Conservation (phyloP, 2,329 filamentous ascomycete genomes). For the Aspergillus pseudoterreus region DNA sequence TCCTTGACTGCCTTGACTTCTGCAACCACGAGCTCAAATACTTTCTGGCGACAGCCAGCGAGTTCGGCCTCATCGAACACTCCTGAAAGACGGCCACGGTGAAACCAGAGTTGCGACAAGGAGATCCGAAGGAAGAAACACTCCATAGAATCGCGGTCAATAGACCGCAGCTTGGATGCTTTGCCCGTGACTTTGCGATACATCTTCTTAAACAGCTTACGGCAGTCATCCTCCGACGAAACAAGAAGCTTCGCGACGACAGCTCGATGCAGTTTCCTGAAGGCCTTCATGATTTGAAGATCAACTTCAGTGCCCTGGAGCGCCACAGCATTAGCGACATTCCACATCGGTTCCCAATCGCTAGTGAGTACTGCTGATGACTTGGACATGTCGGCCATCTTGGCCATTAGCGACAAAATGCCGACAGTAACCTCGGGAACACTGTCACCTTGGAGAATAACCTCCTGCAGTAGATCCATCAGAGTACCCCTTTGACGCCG, state of each 20-base stretch:
- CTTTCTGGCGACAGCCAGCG: slow-evolving; percentile 27
- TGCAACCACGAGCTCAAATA: slow-evolving; percentile 31
- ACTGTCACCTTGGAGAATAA: slow-evolving; percentile 27
- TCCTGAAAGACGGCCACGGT: slow-evolving; percentile 27
- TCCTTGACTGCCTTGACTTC: slow-evolving; percentile 35
- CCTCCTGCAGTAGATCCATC: slow-evolving; percentile 32
- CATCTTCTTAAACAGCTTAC: slow-evolving; percentile 32
- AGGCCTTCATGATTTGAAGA: slow-evolving; percentile 34
- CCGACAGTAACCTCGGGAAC: slow-evolving; percentile 26
- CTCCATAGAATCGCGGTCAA: slow-evolving; percentile 33
- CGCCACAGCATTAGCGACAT: slow-evolving; percentile 31
- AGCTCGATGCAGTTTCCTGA: slow-evolving; percentile 33
- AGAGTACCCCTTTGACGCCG: slow-evolving; percentile 34
- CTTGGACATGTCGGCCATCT: slow-evolving; percentile 37
- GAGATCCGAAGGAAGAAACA: slow-evolving; percentile 35
- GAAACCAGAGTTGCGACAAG: slow-evolving; percentile 31
- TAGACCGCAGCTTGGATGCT: slow-evolving; percentile 26
- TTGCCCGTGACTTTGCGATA: slow-evolving; percentile 29
- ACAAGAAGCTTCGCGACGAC: slow-evolving; percentile 34
- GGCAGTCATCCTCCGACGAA: slow-evolving; percentile 32
- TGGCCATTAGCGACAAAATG: slow-evolving; percentile 38
- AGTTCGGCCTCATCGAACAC: slow-evolving; percentile 29
- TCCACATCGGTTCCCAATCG: slow-evolving; percentile 35
- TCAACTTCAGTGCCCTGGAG: slow-evolving; percentile 29
- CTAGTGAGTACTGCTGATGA: slow-evolving; percentile 33